Base-by-base conservation (phyloP, 495 filamentous ascomycete genomes). In the Podospora appendiculata region DNA sequence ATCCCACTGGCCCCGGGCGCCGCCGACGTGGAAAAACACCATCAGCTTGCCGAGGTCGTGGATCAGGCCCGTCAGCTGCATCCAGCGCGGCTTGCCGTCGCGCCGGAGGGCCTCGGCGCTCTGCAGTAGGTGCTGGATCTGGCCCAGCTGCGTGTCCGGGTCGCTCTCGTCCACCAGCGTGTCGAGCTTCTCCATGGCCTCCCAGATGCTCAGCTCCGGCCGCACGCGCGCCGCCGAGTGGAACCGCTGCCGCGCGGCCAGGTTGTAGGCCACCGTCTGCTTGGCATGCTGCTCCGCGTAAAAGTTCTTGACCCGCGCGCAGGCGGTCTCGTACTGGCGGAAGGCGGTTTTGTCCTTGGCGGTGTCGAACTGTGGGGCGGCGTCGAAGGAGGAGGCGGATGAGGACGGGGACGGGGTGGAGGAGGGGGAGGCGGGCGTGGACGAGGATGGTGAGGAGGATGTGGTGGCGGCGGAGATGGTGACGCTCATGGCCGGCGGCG, bases 21-120 rank as follows among this genome's bases (percentile, higher is more conserved):
- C 25, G 25, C 25, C 25, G 47, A 80, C 85, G 67, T 83, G 88
- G 71, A 93, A 90, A 76, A 82, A 92, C 8, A 66, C 58, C 34
- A 94, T 79, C 13, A 94, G 78, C 70, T 94, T 95, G 56, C 90
- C 90, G 12, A 94, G 76, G 56, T 94, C 90, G 67, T 95, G 90
- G 57, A 95, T 86, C n/a, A 94, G 77, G 1, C 90, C 89, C 0
- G 83, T 87, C 17, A 94, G 70, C 66, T 94, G 90, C 87, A 94
- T 92, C 90, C 90, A 95, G 35, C 87, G 78, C 6, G 90, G 90
- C 73, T 94, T 93, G 57, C 89, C 88, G 60, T 93, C 90, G 39
- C 85, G 81, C 14, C 88, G 82, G 61, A 94, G 90, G 0, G 89
- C 89, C 62, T 95, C 89, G 25, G 89, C 90, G 32, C 84, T 82